Evolutionary conservation across 371 early-diverging fungal genomes (phyloP).

Genomic region (Umbelopsis sp.): DNA sequence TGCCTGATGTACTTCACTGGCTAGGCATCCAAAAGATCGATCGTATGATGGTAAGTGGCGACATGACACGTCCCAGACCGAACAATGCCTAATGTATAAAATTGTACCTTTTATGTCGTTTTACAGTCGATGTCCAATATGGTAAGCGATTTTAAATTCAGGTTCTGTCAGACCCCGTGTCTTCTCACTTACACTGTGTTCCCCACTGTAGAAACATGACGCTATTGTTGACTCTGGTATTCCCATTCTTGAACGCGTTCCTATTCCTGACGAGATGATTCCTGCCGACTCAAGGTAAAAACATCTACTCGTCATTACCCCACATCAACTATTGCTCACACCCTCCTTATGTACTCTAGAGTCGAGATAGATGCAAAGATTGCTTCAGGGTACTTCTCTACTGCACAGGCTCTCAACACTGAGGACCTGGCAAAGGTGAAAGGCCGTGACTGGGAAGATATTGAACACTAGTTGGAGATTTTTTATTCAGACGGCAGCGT

Average conservation of each 20-base stretch:
- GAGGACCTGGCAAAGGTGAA: constrained; percentile 70
- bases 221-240: constrained; percentile 93
- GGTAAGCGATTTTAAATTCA: constrained; percentile 29
- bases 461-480: constrained; percentile 53
- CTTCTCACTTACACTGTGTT: neutral
- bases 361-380: constrained; percentile 98
- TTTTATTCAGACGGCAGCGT: neutral
- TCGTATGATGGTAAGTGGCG: constrained; percentile 75
- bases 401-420: constrained; percentile 59
- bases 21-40: constrained; percentile 95
- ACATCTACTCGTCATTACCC: neutral
- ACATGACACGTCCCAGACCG: neutral
- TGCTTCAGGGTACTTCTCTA: constrained; percentile 92
- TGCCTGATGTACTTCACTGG: constrained; percentile 98
- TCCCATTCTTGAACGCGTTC: constrained; percentile 86
- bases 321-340: neutral
- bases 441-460: constrained; percentile 86
- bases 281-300: constrained; percentile 82
- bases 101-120: constrained; percentile 16
- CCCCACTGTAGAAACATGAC: constrained; percentile 78
- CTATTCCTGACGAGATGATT: constrained; percentile 89
- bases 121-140: constrained; percentile 83
- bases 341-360: constrained; percentile 28
- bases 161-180: neutral
- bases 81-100: constrained; percentile 4